Base-by-base conservation (phyloP, 106 monocot genomes). In the Posidonia australis region DNA sequence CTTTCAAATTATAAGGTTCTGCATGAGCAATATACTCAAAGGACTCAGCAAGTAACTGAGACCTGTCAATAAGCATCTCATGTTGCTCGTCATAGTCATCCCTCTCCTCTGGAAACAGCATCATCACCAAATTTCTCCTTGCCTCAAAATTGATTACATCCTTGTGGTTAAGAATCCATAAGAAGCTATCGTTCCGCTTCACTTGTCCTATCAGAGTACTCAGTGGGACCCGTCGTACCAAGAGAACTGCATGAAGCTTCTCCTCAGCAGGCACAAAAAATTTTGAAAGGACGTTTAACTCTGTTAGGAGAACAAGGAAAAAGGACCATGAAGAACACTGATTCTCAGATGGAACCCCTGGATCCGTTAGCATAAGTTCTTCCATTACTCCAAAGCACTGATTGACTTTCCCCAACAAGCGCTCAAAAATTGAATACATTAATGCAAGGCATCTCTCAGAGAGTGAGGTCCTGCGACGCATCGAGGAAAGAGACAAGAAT, bases 21-120 rank as follows among this genome's bases (percentile, higher is more conserved):
- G 75, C 86, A 44, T 76, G 72, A 10, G 62, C 54, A 41, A 93
- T 83, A 53, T 85, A 93, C 44, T 83, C 83, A 66, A 86, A 93
- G 28, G 88, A 89, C 60, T 93, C 93, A 10, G 74, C 61, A 45
- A 93, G 58, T 63, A 93, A 29, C 10, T 81, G 78, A 13, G 72
- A 73, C 62, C 93, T 74, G 68, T 93, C 89, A 44, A 93, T 93
- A 36, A 93, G 82, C 89, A 93, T 93, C 61, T 93, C 89, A 73
- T 89, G 83, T 56, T 78, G 19, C 66, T 76, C 81, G 25, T 81
- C 75, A 74, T 63, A 82, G 22, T 87, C 80, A 55, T 85, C 82
- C 54, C 77, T 88, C 58, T 62, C 76, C 9, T 79, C 83, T 5
- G 88, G 86, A 36, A 89, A 83, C 83, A 93, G 61, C 86, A 89